Evolutionary conservation across 371 early-diverging fungal genomes (phyloP), one percentile per base, ranked within the genome.

Genomic region (Circinella minor): DNA sequence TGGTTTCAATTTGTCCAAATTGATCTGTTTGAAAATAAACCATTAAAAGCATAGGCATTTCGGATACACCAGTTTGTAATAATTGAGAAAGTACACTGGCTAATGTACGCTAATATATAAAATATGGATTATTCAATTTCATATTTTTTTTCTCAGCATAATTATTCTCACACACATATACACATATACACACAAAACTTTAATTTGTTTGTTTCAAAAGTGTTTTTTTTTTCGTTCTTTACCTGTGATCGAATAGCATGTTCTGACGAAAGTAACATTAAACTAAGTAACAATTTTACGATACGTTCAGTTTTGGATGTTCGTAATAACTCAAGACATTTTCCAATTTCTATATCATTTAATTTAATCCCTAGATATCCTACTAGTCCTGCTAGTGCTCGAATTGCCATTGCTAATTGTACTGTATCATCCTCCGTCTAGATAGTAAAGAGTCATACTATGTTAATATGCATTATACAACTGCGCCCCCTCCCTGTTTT

Each of bases 341-440:
- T 20, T 11, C 55, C 46, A 11, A 76, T 67, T 43, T 84, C 80
- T 5, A 61, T 18, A 47, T 81, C 79, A 5, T 63, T 66, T 17
- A 81, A 54, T 38, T 78, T 80, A 5, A 84, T 76, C 10, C 84
- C 82, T 66, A 84, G 74, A 61, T 74, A 84, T 3, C 78, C 83
- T 1, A 77, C 67, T 3, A 83, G 63, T 1, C 83, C 83, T 39
- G 73, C 71, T 18, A 83, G 48, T 43, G 75, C 83, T n/a, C 84
- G 75, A 14, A 84, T 60, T 36, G 79, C 64, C 39, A 69, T 65
- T 38, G 76, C 70, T 43, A 77, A 27, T 36, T 73, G 67, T 17
- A 71, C 73, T 43, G 71, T 71, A 59, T 74, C 17, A 2, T 59
- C 43, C 0, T 67, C 68, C 15, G 18, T 49, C 37, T 66, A 55